A percentile compares a stretch with the other conserved stretches of the same genome.
phyloP scores from a whole-genome alignment of 768 basidiomycete genomes.

The Tricholoma hemisulphureum region DNA sequence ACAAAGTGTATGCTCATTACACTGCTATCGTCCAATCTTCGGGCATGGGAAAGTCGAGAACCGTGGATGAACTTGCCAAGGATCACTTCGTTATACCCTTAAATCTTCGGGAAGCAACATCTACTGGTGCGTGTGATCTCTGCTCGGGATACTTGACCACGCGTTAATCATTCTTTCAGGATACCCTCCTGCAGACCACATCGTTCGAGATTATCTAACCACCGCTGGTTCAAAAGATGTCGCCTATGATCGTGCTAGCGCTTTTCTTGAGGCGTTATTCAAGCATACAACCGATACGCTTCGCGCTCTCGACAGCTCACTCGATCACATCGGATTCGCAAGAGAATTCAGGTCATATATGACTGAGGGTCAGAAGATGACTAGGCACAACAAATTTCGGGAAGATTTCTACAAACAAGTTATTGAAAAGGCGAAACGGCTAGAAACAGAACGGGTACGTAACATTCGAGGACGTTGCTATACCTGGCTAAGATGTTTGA shows the following conservation, averaged over 20 bases:
- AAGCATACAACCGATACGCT: not conserved
- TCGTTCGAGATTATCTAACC: not conserved
- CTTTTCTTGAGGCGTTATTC: not conserved
- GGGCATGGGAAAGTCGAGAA: constrained; percentile 11
- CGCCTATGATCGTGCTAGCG: not conserved
- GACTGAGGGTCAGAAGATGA: constrained; percentile 1
- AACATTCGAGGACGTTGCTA: not conserved
- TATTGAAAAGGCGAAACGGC: not conserved
- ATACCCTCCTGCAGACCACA: not conserved
- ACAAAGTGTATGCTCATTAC: not conserved
- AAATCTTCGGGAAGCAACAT: constrained; percentile 8
- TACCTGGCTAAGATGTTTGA: not conserved
- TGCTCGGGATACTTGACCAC: not conserved
- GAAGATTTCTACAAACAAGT: not conserved
- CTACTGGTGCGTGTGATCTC: constrained; percentile 5
- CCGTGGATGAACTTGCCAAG: not conserved
- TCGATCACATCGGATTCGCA: not conserved
- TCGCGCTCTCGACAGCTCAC: not conserved
- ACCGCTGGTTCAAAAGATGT: not conserved
- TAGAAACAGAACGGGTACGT: not conserved
- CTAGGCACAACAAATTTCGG: not conserved
- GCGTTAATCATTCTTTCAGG: not conserved
- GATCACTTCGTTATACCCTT: constrained; percentile 14
- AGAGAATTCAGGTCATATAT: not conserved
- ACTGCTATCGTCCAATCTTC: constrained; percentile 15